Conservation (phyloP, 768 basidiomycete species). For the Termitomyces heimii region DNA sequence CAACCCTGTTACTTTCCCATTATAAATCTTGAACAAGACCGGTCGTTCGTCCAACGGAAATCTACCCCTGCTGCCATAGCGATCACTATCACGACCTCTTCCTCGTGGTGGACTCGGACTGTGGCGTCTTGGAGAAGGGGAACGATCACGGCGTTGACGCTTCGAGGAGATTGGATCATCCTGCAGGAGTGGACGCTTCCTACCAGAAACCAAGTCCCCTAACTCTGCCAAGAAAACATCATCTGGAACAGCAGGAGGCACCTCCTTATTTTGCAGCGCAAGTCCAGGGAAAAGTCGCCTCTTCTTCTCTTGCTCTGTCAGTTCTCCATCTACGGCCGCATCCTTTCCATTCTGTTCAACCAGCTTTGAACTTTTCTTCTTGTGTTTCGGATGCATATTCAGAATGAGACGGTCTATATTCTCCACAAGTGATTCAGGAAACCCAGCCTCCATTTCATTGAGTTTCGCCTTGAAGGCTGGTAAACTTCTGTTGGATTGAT, state of each 20-base stretch:
- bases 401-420: slow-evolving; percentile 93
- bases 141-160: slow-evolving; percentile 50
- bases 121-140: slow-evolving; percentile 42
- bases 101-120: slow-evolving; percentile 60
- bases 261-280: slow-evolving; percentile 71
- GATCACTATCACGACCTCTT: slow-evolving; percentile 35
- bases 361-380: slow-evolving; percentile 54
- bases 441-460: slow-evolving; percentile 69
- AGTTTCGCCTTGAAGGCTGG: slow-evolving; percentile 79
- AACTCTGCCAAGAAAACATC: slow-evolving; percentile 86
- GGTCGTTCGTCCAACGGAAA: slow-evolving; percentile 68
- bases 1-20: slow-evolving; percentile 75
- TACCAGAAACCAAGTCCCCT: slow-evolving; percentile 82
- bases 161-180: slow-evolving; percentile 47
- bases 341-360: slow-evolving; percentile 30
- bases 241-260: slow-evolving; percentile 52
- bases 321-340: slow-evolving; percentile 24
- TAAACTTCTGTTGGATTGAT: slow-evolving; percentile 67
- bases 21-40: slow-evolving; percentile 91
- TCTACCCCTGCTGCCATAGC: slow-evolving; percentile 26
- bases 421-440: slow-evolving; percentile 87
- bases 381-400: slow-evolving; percentile 93
- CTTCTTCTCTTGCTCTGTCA: slow-evolving; percentile 69
- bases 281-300: slow-evolving; percentile 89
- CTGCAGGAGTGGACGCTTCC: slow-evolving; percentile 42